Percentiles rank a stretch among this genome's conserved stretches.
phyloP scores from a whole-genome alignment of 108 stramenopile species.

The Parietichytrium sp. region DNA sequence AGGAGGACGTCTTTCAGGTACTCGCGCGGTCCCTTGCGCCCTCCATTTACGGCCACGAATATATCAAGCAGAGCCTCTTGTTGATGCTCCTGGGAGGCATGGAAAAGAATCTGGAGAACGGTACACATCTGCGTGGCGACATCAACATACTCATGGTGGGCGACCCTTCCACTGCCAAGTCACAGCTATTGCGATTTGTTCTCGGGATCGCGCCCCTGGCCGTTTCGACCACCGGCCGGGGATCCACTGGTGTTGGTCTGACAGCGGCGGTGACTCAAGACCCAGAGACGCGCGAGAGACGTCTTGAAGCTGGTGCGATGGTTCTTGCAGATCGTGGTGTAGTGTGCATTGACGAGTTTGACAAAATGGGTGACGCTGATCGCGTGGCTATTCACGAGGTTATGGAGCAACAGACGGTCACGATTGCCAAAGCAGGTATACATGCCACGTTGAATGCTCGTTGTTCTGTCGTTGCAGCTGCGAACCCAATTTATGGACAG shows the following conservation, averaged over 20 bases:
- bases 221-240: slow-evolving; percentile 89
- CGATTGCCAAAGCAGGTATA: slow-evolving; percentile 98
- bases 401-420: slow-evolving; percentile 99
- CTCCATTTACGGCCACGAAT: slow-evolving; percentile 92
- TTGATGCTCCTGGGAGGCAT: slow-evolving; percentile 85
- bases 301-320: slow-evolving; percentile 99
- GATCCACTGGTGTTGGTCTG: slow-evolving; percentile 95
- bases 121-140: slow-evolving; percentile 95
- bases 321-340: slow-evolving; percentile 95
- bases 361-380: slow-evolving; percentile 83
- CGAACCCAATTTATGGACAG: slow-evolving; percentile 99
- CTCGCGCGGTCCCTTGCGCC: slow-evolving; percentile 85
- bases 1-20: slow-evolving; percentile 67
- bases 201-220: slow-evolving; percentile 93
- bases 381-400: slow-evolving; percentile 98
- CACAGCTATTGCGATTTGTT: slow-evolving; percentile 88
- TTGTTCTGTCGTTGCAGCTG: slow-evolving; percentile 97
- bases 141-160: slow-evolving; percentile 99
- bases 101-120: slow-evolving; percentile 94
- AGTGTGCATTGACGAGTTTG: slow-evolving; percentile 97
- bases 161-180: slow-evolving; percentile 98
- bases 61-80: slow-evolving; percentile 92
- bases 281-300: slow-evolving; percentile 90
- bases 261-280: slow-evolving; percentile 98
- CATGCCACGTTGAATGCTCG: slow-evolving; percentile 88